Evolutionary conservation across 805 yeast species (phyloP).

Genomic region (Phaffomyces antillensis): DNA sequence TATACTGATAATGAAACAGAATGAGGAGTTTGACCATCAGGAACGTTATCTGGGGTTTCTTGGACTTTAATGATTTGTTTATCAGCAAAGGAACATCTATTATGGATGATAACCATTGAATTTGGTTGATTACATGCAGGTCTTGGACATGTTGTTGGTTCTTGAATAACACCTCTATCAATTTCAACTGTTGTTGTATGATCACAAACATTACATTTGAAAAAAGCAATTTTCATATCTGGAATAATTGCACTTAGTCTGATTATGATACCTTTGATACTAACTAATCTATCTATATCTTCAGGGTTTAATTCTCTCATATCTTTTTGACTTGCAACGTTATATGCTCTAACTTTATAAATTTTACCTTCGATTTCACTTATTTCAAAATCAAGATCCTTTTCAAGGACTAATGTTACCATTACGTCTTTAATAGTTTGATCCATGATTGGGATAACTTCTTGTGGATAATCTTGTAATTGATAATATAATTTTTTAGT

Average conservation of each 20-base stretch:
- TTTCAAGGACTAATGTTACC: constrained; percentile 61
- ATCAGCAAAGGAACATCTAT: constrained; percentile 88
- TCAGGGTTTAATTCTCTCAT: constrained; percentile 91
- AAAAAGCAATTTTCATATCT: constrained; percentile 96
- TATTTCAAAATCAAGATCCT: constrained; percentile 40
- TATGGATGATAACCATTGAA: constrained; percentile 87
- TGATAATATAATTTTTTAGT: constrained; percentile 80
- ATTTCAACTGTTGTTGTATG: constrained; percentile 89
- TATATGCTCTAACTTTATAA: constrained; percentile 86
- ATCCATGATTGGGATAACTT: constrained; percentile 96
- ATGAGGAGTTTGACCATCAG: constrained; percentile 98
- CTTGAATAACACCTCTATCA: constrained; percentile 90
- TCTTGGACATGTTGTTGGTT: constrained; percentile 91
- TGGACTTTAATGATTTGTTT: constrained; percentile 91
- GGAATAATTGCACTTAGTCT: constrained; percentile 90
- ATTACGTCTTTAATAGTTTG: constrained; percentile 87
- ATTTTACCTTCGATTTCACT: constrained; percentile 71
- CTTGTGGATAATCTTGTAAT: constrained; percentile 89
- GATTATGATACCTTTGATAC: constrained; percentile 84
- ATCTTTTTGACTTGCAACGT: constrained; percentile 65
- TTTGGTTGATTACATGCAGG: constrained; percentile 72
- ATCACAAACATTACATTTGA: constrained; percentile 90
- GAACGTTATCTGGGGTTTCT: constrained; percentile 93
- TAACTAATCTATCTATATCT: constrained; percentile 88
- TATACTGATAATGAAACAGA: constrained; percentile 89